Percentiles rank a stretch among this genome's conserved stretches.
These are phyloP conservation scores for Fraxinus paxiana DNA, from an alignment of 305 asterid species.

Conservation along the genomic window DNA sequence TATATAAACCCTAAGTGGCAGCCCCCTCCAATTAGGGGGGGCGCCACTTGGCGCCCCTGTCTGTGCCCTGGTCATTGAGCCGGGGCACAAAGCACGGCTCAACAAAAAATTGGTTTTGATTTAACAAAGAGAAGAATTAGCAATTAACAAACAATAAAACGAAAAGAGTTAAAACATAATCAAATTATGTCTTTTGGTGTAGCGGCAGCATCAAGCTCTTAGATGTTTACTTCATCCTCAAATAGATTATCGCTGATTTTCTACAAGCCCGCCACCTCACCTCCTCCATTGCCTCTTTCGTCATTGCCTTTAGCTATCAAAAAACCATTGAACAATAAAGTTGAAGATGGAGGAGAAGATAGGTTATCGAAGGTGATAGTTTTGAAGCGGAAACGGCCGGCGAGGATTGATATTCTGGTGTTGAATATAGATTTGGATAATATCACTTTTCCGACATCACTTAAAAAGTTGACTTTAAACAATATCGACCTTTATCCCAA, in stretches of 20 bases:
- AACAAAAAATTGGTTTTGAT: not conserved
- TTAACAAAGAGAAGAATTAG: not conserved
- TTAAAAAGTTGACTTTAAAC: too few relatives aligned
- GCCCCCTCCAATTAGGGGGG: not conserved
- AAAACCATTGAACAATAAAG: not conserved
- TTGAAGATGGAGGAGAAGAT: constrained; percentile 23
- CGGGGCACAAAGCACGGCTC: too few relatives aligned
- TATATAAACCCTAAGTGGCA: not conserved
- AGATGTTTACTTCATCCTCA: constrained; percentile 59
- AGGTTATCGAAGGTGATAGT: constrained; percentile 41
- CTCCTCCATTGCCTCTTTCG: constrained; percentile 31
- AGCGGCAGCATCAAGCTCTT: constrained; percentile 57
- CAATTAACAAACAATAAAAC: constrained; percentile 16
- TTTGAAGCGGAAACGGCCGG: constrained; percentile 67
- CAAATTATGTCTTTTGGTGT: constrained; percentile 34
- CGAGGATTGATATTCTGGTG: constrained; percentile 59
- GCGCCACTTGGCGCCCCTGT: too few relatives aligned
- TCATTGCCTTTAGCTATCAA: constrained; percentile 10
- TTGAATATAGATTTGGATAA: not conserved
- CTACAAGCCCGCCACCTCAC: constrained; percentile 44
- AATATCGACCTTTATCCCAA: not conserved
- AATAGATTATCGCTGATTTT: constrained; percentile 30
- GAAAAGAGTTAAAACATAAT: not conserved
- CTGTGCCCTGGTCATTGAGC: too few relatives aligned
- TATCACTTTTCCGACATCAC: too few relatives aligned